Evolutionary conservation across 2,329 filamentous ascomycete species (phyloP), one percentile per base, ranked within the genome.

Genomic region (Diplodia mutila): DNA sequence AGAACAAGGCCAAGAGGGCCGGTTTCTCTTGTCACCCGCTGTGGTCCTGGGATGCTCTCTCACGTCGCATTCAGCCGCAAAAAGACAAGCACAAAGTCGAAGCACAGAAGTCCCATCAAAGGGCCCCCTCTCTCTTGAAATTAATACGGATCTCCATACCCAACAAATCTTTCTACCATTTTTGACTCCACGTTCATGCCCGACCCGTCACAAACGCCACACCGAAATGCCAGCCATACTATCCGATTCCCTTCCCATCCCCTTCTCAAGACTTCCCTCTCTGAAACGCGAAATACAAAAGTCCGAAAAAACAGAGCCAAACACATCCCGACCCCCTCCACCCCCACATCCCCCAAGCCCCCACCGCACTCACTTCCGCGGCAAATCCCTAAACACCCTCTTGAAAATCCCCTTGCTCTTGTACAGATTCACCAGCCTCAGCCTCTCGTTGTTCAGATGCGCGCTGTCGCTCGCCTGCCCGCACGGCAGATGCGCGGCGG

Each of bases 391-490:
- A 81, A 99, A 99, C 6, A 98, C 92, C 75, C 88, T 87, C 70
- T 89, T 90, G 73, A 99, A 95, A 69, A 99, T 97, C 79, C 95
- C 93, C 70, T 94, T 88, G 70, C 93, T 95, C 81, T 97, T 97
- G 69, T 93, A 87, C 73, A 99, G 76, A 79, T 99, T 99, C 72
- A 91, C 82, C 67, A 99, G 83, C 64, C 95, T 85, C 78, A 99
- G 82, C n/a, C 95, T 83, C 84, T 99, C 95, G 74, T 99, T 98
- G 75, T 97, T 92, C 79, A 99, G 80, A 85, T 99, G 95, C 21
- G 94, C 95, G 63, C 90, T 90, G 75, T 99, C 95, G 73, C 92
- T 97, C 14, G 94, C 93, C 79, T 97, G 94, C 0, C 96, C 96
- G 75, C 94, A 97, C 0, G 95, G 96, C 39, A 99, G 80, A 78